Evolutionary conservation across 2,329 filamentous ascomycete genomes (phyloP).

Genomic region (Sphaerulina musiva): DNA sequence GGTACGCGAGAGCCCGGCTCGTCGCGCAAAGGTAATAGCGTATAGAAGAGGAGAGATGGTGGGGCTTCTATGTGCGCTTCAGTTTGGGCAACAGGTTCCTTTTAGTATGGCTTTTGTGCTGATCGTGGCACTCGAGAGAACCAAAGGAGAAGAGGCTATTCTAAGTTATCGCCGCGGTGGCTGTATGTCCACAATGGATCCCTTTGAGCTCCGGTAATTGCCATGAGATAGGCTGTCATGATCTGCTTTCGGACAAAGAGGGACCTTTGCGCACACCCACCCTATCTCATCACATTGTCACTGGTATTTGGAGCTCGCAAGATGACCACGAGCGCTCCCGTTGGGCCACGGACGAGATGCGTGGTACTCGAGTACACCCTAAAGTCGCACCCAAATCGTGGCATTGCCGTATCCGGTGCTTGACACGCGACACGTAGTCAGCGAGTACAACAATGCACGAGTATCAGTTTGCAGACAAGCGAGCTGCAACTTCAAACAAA

Average conservation of each 20-base stretch:
- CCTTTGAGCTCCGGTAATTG: slow-evolving; percentile 24
- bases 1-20: slow-evolving; percentile 26
- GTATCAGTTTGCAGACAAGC: not conserved
- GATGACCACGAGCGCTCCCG: not conserved
- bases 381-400: not conserved
- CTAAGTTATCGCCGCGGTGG: slow-evolving; percentile 18
- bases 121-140: slow-evolving; percentile 11
- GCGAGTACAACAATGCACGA: not conserved
- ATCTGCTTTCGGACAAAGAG: slow-evolving; percentile 27
- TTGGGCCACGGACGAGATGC: not conserved
- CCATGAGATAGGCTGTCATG: slow-evolving; percentile 15
- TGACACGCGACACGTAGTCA: not conserved
- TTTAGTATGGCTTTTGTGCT: slow-evolving; percentile 20
- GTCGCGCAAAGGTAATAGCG: slow-evolving; percentile 10
- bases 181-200: slow-evolving; percentile 21
- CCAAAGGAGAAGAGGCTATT: slow-evolving; percentile 18
- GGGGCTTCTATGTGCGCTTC: slow-evolving; percentile 4
- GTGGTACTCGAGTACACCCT: not conserved
- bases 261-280: not conserved
- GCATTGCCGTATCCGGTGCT: not conserved
- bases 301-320: not conserved
- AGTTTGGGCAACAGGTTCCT: slow-evolving; percentile 12
- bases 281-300: not conserved
- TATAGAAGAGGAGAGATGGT: not conserved
- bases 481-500: not conserved